Evolutionary conservation across 2,329 filamentous ascomycete species (phyloP).

Genomic region (Sarocladium oryzae): DNA sequence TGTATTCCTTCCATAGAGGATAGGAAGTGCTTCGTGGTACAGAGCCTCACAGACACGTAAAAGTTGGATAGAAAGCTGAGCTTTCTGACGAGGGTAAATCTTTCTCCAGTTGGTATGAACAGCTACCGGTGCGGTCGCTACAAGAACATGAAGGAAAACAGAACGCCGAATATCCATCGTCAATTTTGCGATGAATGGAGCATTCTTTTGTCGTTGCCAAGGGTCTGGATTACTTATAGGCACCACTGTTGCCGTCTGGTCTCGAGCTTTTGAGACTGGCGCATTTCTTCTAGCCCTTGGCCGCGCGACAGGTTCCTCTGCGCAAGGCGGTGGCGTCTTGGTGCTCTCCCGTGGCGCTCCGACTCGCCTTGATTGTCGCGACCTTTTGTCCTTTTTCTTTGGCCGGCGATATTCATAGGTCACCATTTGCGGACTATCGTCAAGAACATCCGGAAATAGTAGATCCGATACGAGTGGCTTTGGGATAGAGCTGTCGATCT

Average conservation of each 20-base stretch:
- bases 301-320: not conserved
- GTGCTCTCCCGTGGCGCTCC: not conserved
- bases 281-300: not conserved
- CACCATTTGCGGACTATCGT: not conserved
- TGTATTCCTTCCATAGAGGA: slow-evolving; percentile 42
- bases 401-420: not conserved
- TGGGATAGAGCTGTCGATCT: not conserved
- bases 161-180: slow-evolving; percentile 23
- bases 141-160: slow-evolving; percentile 26
- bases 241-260: not conserved
- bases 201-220: not conserved
- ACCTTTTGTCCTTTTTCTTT: not conserved
- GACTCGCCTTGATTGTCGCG: not conserved
- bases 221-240: not conserved
- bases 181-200: slow-evolving; percentile 10
- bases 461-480: not conserved
- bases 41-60: slow-evolving; percentile 28
- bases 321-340: not conserved
- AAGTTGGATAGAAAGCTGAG: slow-evolving; percentile 17
- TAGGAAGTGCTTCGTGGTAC: slow-evolving; percentile 28
- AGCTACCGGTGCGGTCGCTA: slow-evolving; percentile 23
- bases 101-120: slow-evolving; percentile 28
- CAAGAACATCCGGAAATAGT: not conserved
- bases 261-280: not conserved
- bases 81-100: not conserved